Evolutionary conservation across 2,329 filamentous ascomycete species (phyloP), one percentile per base, ranked within the genome.

Genomic region (Fusarium metavorans): DNA sequence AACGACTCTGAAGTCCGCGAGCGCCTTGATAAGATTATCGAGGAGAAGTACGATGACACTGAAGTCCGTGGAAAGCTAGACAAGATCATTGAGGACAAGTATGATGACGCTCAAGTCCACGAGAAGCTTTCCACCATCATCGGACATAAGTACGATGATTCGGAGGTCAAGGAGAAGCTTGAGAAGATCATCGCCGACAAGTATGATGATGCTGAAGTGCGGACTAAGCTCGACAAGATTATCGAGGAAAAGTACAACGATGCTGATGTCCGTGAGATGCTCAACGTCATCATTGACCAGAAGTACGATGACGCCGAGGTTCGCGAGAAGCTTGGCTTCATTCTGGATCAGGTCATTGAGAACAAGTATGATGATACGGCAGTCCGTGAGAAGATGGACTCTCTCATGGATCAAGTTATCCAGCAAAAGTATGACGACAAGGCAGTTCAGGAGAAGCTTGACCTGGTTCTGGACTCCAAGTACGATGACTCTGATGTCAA

Each of bases 121-220:
- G 77, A 81, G 67, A 81, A 79, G 66, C 78, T 83, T 3, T 76
- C 79, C 13, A 70, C 63, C 16, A 70, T 83, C 7, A 66, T 77
- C 14, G 79, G 80, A 41, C 89, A 90, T 68, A 91, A 91, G 78
- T 94, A 93, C 72, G 91, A 95, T 32, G 82, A 84, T 32, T 62
- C 71, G 0, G 76, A 77, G 13, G 79, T 84, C 5, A 80, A 80
- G 6, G 78, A 83, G 64, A 83, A 83, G 71, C 80, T 84, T 4
- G 80, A 83, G 50, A 79, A 75, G 60, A 76, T 93, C 6, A 86
- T 94, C 45, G 89, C 88, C 61, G 90, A 93, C 77, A 91, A 71
- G 52, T 93, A 93, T 73, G 91, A 94, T 41, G 81, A 82, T 64
- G 64, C 73, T 10, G 71, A 74, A 43, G 76, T 82, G 9, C 78